Evolutionary conservation across 345 rosid species (phyloP).

Genomic region (Diplotaxis tenuifolia): DNA sequence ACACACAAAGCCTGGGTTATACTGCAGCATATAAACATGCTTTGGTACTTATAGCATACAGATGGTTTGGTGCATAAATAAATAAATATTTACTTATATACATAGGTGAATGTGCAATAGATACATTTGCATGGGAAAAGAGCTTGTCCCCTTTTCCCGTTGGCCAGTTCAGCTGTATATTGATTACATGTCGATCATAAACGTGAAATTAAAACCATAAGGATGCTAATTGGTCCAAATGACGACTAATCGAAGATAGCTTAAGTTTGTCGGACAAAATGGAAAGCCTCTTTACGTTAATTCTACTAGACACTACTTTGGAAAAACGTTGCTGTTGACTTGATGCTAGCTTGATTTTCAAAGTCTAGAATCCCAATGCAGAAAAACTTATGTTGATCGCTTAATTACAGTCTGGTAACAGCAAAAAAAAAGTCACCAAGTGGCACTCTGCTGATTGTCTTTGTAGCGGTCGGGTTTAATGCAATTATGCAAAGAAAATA

Average conservation of each 20-base stretch:
- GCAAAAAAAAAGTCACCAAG: too few relatives aligned
- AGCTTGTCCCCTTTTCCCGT: constrained; percentile 4
- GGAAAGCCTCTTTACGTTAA: background rate
- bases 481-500: too few relatives aligned
- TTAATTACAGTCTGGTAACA: too few relatives aligned
- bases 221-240: constrained; percentile 13
- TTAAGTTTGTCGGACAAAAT: constrained; percentile 23
- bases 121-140: constrained; percentile 19
- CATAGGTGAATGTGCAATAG: background rate
- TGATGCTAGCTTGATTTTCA: constrained; percentile 1
- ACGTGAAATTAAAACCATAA: background rate
- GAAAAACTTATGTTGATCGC: background rate
- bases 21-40: background rate
- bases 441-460: too few relatives aligned
- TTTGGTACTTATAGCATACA: background rate
- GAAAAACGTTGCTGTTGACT: constrained; percentile 24
- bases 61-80: background rate
- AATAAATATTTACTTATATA: too few relatives aligned
- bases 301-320: background rate
- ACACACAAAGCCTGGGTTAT: constrained; percentile 2
- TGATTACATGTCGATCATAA: background rate
- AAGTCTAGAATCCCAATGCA: constrained; percentile 2
- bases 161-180: background rate
- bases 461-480: too few relatives aligned
- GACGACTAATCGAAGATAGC: constrained; percentile 13